Conservation (phyloP, 352 stramenopile species). For the Globisporangium okanoganense region DNA sequence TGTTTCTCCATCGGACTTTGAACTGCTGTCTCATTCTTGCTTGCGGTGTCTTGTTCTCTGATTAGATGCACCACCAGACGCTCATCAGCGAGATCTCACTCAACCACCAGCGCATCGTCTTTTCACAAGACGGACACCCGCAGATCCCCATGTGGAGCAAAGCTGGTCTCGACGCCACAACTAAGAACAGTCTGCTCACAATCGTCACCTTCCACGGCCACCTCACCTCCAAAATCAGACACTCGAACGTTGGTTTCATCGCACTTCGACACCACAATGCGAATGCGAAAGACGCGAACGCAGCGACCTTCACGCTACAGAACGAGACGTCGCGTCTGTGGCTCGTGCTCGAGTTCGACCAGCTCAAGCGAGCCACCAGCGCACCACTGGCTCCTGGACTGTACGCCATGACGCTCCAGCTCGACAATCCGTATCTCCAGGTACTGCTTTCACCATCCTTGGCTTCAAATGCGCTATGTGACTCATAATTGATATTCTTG, state of each 20-base stretch:
- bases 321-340: neutral
- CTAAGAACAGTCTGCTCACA: neutral
- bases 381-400: neutral
- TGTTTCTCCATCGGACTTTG: neutral
- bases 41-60: neutral
- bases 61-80: neutral
- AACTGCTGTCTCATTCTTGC: neutral
- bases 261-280: neutral
- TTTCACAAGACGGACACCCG: neutral
- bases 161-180: neutral
- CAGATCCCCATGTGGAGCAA: slow-evolving; percentile 8
- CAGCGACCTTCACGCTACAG: neutral
- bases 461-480: neutral
- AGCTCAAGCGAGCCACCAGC: neutral
- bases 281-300: neutral
- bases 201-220: slow-evolving; percentile 1
- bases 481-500: neutral
- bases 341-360: slow-evolving; percentile 8
- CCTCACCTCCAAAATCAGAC: neutral
- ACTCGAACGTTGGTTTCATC: neutral
- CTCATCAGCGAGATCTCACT: slow-evolving; percentile 10
- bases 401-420: slow-evolving; percentile 9
- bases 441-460: no score
- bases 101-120: slow-evolving; percentile 8
- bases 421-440: slow-evolving; percentile 10